Conservation (phyloP, 1,284 basidiomycete genomes). For the Fomitiporia mediterranea region DNA sequence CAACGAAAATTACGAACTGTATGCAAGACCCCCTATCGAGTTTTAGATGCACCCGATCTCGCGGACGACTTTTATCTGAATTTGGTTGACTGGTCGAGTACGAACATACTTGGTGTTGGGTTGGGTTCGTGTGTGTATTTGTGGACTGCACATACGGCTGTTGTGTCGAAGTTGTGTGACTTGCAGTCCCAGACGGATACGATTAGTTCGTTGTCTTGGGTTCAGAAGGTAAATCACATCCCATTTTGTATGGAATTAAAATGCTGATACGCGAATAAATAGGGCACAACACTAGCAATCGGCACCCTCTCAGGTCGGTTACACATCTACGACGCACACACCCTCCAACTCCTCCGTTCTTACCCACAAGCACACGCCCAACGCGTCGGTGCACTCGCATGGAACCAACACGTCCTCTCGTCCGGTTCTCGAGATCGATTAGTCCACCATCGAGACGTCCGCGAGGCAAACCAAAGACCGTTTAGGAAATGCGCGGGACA, state of each 20-base stretch:
- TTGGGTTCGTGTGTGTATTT: conserved; percentile 91
- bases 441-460: conserved; percentile 91
- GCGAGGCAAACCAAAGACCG: conserved; percentile 64
- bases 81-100: conserved; percentile 95
- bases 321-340: conserved; percentile 93
- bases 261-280: conserved; percentile 5
- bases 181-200: conserved; percentile 57
- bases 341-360: conserved; percentile 72
- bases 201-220: conserved; percentile 88
- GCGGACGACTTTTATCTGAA: conserved; percentile 99
- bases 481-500: conserved; percentile 81
- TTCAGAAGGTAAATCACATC: conserved; percentile 61
- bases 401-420: conserved; percentile 87
- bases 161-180: conserved; percentile 91
- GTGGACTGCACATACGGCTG: conserved; percentile 93
- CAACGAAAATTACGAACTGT: conserved; percentile 78
- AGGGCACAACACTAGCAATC: conserved; percentile 87
- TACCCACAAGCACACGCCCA: conserved; percentile 86
- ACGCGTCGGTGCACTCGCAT: conserved; percentile 90
- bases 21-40: conserved; percentile 95
- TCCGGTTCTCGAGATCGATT: conserved; percentile 90
- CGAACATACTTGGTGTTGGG: conserved; percentile 92
- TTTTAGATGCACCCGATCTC: conserved; percentile 94
- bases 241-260: background rate
- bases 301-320: conserved; percentile 86